Percentiles rank a stretch among this genome's conserved stretches.
Conservation (phyloP, 1,284 basidiomycete species). For the Vanrija sp. region DNA sequence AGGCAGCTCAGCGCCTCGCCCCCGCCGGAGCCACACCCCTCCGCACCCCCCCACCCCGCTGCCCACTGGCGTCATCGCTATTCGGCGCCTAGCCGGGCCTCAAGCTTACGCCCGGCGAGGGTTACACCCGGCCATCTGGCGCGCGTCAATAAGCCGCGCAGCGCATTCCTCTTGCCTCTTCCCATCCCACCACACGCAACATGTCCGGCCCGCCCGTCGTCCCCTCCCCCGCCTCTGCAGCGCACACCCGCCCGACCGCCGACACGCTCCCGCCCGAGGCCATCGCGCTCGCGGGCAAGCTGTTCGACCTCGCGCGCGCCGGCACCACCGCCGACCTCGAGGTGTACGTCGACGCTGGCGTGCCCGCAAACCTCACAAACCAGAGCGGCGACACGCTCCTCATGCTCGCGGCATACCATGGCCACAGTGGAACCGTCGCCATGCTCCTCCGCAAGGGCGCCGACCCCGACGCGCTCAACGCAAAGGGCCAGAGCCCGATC, state of each 20-base stretch:
- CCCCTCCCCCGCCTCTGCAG: not conserved
- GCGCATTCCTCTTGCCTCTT: not conserved
- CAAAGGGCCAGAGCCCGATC: slow-evolving; percentile 70
- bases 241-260: not conserved
- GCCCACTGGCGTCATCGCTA: too few species aligned
- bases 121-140: too few species aligned
- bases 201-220: not conserved
- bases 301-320: slow-evolving; percentile 69
- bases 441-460: slow-evolving; percentile 58
- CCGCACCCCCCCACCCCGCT: too few species aligned
- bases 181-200: not conserved
- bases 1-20: too few species aligned
- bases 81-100: too few species aligned
- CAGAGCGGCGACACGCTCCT: slow-evolving; percentile 71
- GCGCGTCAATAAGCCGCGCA: too few species aligned
- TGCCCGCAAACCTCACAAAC: slow-evolving; percentile 75
- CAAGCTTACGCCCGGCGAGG: too few species aligned
- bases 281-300: slow-evolving; percentile 64
- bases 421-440: slow-evolving; percentile 59
- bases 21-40: too few species aligned
- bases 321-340: slow-evolving; percentile 57
- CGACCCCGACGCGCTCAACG: slow-evolving; percentile 69
- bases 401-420: slow-evolving; percentile 78
- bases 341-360: slow-evolving; percentile 64
- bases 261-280: slow-evolving; percentile 50